These are phyloP conservation scores for Oryza meridionalis DNA, from an alignment of 176 grass and related monocot genomes.

Conservation along the genomic window DNA sequence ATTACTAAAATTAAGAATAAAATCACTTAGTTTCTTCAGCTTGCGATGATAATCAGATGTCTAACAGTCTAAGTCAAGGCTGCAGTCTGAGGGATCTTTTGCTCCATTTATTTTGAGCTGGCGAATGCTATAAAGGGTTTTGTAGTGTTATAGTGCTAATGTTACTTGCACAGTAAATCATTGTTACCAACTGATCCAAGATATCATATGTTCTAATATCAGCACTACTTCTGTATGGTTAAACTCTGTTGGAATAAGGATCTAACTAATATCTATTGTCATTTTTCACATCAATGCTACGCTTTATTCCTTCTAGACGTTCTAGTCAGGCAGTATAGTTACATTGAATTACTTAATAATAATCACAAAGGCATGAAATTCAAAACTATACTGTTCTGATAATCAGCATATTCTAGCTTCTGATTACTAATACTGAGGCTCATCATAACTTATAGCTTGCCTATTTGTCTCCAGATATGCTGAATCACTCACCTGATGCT, in stretches of 20 bases:
- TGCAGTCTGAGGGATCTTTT: background rate
- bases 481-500: constrained; percentile 94
- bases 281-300: constrained; percentile 13
- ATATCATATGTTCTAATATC: constrained; percentile 5
- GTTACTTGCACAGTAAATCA: background rate
- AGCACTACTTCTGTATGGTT: constrained; percentile 1
- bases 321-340: background rate
- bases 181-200: background rate
- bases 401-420: background rate
- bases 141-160: too few species aligned
- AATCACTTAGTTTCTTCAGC: background rate
- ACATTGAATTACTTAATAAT: background rate
- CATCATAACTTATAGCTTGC: constrained; percentile 5
- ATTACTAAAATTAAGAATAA: constrained; percentile 14
- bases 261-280: background rate
- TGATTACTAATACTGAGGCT: background rate
- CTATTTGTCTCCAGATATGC: constrained; percentile 77
- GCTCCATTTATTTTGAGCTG: constrained; percentile 1
- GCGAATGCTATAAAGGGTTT: background rate
- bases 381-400: constrained; percentile 1
- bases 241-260: background rate
- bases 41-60: background rate
- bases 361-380: background rate
- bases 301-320: background rate
- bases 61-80: background rate